Evolutionary conservation across 805 yeast genomes (phyloP), one percentile per base, ranked within the genome.

Genomic region (Jamesozyma gamospora): DNA sequence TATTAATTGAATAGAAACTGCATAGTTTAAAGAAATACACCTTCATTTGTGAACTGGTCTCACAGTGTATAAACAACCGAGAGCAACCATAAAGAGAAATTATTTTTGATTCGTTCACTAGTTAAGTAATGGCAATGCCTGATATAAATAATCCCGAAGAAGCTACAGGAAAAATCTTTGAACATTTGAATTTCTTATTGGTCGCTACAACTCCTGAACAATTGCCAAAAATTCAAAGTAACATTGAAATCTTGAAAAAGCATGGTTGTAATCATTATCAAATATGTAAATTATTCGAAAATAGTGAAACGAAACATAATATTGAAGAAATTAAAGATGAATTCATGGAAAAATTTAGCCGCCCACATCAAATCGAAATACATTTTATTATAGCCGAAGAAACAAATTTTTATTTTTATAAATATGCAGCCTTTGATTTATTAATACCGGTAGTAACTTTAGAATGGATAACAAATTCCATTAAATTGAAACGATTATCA

Each of bases 401-500:
- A 12, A 19, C 37, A 10, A 40, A 46, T n/a, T 55, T 53, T 21
- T 39, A 48, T n/a, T 49, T 49, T 32, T 55, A 53, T 35, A 43
- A 46, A 16, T 33, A 41, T 5, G 50, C 50, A n/a, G 51, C 55
- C 10, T 52, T 49, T 36, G 58, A 56, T 37, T 40, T 49, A 19
- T 35, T 55, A 33, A 51, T 55, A 15, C 60, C 62, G 5, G 51
- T 55, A 3, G 55, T 55, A 3, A 39, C 37, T 3, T 41, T 46
- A 1, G 37, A 40, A 11, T 56, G 62, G 62, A 43, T 53, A 15
- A 17, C 41, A 24, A 43, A 42, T 13, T 56, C 56, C 27, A 36
- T 50, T 4, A 25, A 44, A 5, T 37, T 45, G 13, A 42, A 45
- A 15, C 48, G 49, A 29, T 41, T 48, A 14, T 39, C 47, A 12